Evolutionary conservation across 768 basidiomycete species (phyloP).

Genomic region (Neoboletus subvelutipes): DNA sequence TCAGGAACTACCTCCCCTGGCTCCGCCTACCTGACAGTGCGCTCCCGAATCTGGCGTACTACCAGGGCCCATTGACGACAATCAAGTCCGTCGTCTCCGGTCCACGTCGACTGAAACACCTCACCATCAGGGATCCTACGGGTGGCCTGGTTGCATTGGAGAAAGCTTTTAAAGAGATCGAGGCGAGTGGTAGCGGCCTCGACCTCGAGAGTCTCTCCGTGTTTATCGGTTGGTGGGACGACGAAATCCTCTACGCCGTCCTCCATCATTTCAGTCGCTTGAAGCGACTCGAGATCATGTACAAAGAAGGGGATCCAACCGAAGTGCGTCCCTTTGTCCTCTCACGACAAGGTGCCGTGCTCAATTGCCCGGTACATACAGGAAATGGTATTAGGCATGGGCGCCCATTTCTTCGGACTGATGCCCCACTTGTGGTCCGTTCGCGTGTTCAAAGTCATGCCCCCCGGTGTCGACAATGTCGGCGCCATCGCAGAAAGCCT

Average conservation of each 20-base stretch:
- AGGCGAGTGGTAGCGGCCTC: slow-evolving; percentile 13
- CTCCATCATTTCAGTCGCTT: slow-evolving; percentile 38
- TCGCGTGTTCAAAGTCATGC: slow-evolving; percentile 36
- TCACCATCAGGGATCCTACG: slow-evolving; percentile 25
- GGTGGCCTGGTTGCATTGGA: slow-evolving; percentile 23
- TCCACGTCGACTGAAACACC: slow-evolving; percentile 20
- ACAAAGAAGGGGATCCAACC: slow-evolving; percentile 36
- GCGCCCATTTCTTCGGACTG: slow-evolving; percentile 40
- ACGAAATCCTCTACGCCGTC: slow-evolving; percentile 45
- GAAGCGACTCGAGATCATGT: slow-evolving; percentile 41
- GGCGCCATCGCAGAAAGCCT: slow-evolving; percentile 6
- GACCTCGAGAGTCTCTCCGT: slow-evolving; percentile 33
- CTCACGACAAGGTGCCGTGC: neutral
- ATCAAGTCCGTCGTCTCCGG: slow-evolving; percentile 25
- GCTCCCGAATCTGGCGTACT: slow-evolving; percentile 19
- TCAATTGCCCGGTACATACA: neutral
- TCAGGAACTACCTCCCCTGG: slow-evolving; percentile 31
- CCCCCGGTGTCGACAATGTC: slow-evolving; percentile 12
- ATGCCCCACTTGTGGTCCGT: slow-evolving; percentile 39
- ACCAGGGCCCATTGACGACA: slow-evolving; percentile 29
- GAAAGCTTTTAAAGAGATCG: slow-evolving; percentile 29
- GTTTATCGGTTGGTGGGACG: slow-evolving; percentile 44
- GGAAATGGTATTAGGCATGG: slow-evolving; percentile 44
- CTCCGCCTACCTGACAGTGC: slow-evolving; percentile 19
- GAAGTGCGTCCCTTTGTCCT: slow-evolving; percentile 35